Evolutionary conservation across 2,329 filamentous ascomycete genomes (phyloP).

Genomic region (Beauveria sp.): DNA sequence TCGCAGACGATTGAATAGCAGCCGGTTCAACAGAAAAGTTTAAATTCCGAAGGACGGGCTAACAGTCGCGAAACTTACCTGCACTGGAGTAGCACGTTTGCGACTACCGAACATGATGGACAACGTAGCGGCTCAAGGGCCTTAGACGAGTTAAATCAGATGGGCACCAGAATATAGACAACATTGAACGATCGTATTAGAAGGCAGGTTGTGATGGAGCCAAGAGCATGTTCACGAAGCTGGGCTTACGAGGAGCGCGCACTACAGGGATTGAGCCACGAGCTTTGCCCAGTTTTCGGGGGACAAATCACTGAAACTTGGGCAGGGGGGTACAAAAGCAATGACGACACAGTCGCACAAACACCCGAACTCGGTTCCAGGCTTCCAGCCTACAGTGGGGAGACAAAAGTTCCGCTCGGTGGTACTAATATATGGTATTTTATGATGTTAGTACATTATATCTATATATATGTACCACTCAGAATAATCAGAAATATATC

Average conservation of each 20-base stretch:
- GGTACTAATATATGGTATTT: no score
- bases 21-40: conserved; percentile 1
- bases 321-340: neutral
- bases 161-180: conserved; percentile 1
- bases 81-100: conserved; percentile 13
- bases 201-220: neutral
- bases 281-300: conserved; percentile 5
- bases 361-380: neutral
- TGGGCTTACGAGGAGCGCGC: neutral
- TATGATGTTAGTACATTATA: no score
- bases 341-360: conserved; percentile 11
- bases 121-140: neutral
- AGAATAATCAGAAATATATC: no score
- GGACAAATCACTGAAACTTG: conserved; percentile 10
- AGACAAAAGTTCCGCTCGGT: no score
- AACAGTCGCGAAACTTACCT: conserved; percentile 14
- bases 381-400: neutral
- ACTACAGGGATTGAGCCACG: neutral
- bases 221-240: neutral
- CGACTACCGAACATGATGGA: conserved; percentile 16
- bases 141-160: neutral
- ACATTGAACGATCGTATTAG: neutral
- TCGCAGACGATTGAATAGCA: neutral
- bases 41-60: neutral
- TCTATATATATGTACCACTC: no score